Conservation (phyloP, 2,329 filamentous ascomycete genomes). For the Cryphonectria parasitica region DNA sequence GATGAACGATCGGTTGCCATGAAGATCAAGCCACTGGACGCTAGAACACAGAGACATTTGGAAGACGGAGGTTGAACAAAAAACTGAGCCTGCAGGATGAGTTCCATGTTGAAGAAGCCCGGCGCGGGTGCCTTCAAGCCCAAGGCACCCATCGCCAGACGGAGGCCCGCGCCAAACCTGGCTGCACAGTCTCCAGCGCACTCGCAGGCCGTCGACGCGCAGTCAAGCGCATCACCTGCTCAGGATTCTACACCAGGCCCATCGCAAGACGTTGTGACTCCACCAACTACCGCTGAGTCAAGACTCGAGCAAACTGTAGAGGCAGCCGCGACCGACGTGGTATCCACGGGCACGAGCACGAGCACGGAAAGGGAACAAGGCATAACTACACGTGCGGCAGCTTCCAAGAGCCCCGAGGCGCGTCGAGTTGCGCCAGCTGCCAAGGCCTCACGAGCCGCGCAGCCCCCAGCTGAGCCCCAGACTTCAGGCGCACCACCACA, state of each 20-base stretch:
- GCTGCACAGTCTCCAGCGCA: conserved; percentile 38
- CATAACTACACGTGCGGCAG: not conserved
- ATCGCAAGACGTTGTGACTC: conserved; percentile 16
- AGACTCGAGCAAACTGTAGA: conserved; percentile 2
- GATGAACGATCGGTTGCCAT: conserved; percentile 21
- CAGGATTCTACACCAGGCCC: conserved; percentile 22
- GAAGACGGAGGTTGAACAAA: conserved; percentile 26
- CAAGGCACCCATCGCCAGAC: conserved; percentile 63
- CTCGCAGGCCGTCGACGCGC: conserved; percentile 30
- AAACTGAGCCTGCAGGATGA: conserved; percentile 52
- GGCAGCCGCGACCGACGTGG: not conserved
- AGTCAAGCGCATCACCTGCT: conserved; percentile 29
- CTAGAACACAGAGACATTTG: conserved; percentile 13
- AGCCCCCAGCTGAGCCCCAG: not conserved
- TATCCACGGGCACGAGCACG: not conserved
- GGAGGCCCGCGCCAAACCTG: conserved; percentile 46
- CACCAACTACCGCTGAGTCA: conserved; percentile 17
- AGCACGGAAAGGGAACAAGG: not conserved
- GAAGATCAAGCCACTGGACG: conserved; percentile 12
- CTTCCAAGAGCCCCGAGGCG: conserved; percentile 17
- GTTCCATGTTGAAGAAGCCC: conserved; percentile 71
- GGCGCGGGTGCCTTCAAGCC: conserved; percentile 67
- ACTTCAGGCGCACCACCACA: not conserved
- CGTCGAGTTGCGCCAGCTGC: conserved; percentile 4
- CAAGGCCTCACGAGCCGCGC: not conserved